Conservation (phyloP, 75 land plant species). For the Picea sitchensis region DNA sequence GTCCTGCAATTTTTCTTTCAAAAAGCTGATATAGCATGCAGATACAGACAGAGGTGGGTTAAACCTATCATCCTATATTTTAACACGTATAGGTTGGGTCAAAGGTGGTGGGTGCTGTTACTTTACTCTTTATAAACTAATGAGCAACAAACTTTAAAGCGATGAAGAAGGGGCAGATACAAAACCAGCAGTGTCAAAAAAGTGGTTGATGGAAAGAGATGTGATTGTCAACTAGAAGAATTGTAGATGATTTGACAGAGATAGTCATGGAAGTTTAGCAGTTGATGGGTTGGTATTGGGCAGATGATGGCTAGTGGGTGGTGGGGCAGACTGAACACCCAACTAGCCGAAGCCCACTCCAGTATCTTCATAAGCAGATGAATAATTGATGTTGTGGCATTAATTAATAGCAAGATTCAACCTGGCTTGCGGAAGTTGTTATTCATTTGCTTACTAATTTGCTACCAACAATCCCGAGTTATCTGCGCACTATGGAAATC, state of each 20-base stretch:
- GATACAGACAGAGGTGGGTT: not conserved
- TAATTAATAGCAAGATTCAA: too few relatives aligned
- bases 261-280: not conserved
- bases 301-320: not conserved
- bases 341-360: not conserved
- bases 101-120: too few relatives aligned
- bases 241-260: conserved; percentile 1
- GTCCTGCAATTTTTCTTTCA: not conserved
- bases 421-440: too few relatives aligned
- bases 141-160: not conserved
- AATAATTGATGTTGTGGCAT: too few relatives aligned
- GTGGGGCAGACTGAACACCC: not conserved
- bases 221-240: not conserved
- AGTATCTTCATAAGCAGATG: not conserved
- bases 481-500: too few relatives aligned
- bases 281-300: not conserved
- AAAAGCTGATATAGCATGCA: not conserved
- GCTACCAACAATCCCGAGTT: too few relatives aligned
- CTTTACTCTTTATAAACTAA: too few relatives aligned
- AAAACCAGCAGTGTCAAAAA: not conserved
- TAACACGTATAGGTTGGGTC: too few relatives aligned
- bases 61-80: too few relatives aligned
- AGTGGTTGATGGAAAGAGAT: not conserved
- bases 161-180: not conserved
- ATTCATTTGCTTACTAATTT: too few relatives aligned